A percentile compares a stretch with the other conserved stretches of the same genome.
Conservation (phyloP, 805 yeast genomes). For the Helenozyma baotianmanensis region DNA sequence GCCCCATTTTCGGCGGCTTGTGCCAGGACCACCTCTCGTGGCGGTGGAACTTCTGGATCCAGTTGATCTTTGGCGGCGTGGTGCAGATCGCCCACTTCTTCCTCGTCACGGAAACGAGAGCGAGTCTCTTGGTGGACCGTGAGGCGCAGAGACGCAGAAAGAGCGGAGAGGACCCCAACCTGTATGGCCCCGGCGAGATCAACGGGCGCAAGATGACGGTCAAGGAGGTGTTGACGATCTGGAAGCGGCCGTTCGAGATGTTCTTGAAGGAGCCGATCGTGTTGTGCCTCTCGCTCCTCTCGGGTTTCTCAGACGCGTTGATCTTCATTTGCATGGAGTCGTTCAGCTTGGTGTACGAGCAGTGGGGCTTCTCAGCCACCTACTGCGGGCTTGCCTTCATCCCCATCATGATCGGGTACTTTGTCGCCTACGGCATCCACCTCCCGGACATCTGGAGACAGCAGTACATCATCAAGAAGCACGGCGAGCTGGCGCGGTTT, state of each 20-base stretch:
- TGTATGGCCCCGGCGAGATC: conserved; percentile 35
- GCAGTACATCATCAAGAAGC: conserved; percentile 15
- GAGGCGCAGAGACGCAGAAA: conserved; percentile 35
- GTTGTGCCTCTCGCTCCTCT: conserved; percentile 31
- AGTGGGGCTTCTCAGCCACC: conserved; percentile 31
- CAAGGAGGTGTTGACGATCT: conserved; percentile 23
- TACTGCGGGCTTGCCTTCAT: conserved; percentile 30
- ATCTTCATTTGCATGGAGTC: conserved; percentile 38
- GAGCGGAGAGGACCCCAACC: conserved; percentile 25
- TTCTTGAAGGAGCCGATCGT: conserved; percentile 36
- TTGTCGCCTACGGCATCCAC: conserved; percentile 31
- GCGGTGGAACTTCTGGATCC: conserved; percentile 29
- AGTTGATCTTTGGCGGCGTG: conserved; percentile 31
- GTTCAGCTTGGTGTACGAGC: conserved; percentile 26
- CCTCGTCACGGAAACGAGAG: conserved; percentile 32
- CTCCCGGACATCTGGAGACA: conserved; percentile 32
- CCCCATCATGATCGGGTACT: conserved; percentile 31
- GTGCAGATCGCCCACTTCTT: conserved; percentile 31
- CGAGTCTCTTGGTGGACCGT: conserved; percentile 28
- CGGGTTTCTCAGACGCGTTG: conserved; percentile 39
- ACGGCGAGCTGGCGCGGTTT: conserved; percentile 23
- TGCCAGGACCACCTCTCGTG: conserved; percentile 17
- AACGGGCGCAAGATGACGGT: conserved; percentile 14
- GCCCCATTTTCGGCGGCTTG: conserved; percentile 27
- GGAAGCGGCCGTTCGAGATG: conserved; percentile 39